These are phyloP conservation scores for Alternaria sp. DNA, from an alignment of 2,329 filamentous ascomycete species.

Conservation along the genomic window DNA sequence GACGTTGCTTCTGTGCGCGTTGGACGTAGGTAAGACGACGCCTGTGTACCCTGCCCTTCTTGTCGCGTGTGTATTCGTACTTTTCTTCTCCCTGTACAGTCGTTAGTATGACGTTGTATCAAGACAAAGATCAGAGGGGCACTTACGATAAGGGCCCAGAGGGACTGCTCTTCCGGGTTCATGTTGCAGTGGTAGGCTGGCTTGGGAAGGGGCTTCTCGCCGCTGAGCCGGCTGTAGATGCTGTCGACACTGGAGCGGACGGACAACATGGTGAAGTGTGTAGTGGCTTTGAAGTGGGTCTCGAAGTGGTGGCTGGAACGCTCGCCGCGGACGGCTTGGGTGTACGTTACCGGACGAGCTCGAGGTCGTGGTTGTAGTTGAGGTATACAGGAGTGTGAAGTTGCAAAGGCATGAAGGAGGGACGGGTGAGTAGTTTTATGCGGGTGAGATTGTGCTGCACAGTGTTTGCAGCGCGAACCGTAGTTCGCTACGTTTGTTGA, in stretches of 20 bases:
- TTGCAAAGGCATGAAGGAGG: neutral
- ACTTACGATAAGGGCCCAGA: conserved; percentile 28
- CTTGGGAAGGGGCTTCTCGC: conserved; percentile 25
- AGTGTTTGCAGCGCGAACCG: conserved; percentile 7
- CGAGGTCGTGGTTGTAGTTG: neutral
- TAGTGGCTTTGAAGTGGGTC: neutral
- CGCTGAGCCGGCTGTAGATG: conserved; percentile 19
- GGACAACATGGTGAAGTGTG: conserved; percentile 17
- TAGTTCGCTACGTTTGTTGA: conserved; percentile 6
- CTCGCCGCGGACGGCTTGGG: conserved; percentile 7
- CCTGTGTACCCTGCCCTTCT: conserved; percentile 21
- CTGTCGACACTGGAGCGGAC: conserved; percentile 15
- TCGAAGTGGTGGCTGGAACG: neutral
- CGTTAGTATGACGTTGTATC: neutral
- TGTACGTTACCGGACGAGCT: conserved; percentile 10
- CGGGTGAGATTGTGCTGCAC: conserved; percentile 3
- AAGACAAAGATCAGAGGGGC: neutral
- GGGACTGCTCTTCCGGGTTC: conserved; percentile 26
- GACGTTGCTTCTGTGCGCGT: conserved; percentile 17
- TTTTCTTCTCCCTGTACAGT: conserved; percentile 22
- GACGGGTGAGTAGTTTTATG: neutral
- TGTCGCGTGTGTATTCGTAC: conserved; percentile 14
- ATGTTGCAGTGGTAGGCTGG: conserved; percentile 26
- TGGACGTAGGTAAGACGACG: conserved; percentile 17
- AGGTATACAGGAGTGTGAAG: neutral